Percentiles rank a stretch among this genome's conserved stretches.
Evolutionary conservation across 2,329 filamentous ascomycete species (phyloP).

Genomic region (Hypoxylon sp.): DNA sequence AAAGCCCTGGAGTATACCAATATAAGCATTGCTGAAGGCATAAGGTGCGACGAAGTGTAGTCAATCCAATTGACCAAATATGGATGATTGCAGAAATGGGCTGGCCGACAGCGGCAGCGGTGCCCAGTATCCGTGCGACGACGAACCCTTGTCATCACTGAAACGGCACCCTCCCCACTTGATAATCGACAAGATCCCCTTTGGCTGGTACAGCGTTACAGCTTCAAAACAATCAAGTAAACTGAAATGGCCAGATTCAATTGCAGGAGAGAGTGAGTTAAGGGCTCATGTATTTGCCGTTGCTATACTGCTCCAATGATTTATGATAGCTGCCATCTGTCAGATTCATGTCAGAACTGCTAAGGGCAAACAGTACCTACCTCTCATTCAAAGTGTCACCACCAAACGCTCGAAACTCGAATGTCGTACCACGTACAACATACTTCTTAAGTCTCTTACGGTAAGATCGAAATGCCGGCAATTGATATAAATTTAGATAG

Average conservation of each 20-base stretch:
- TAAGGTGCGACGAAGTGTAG: neutral
- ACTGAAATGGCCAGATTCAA: neutral
- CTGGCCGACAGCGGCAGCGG: constrained; percentile 13
- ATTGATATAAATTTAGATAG: too few species aligned
- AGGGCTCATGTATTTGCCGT: neutral
- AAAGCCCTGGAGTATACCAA: neutral
- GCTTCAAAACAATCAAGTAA: neutral
- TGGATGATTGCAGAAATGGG: neutral
- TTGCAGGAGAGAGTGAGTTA: neutral
- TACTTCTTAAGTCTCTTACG: too few species aligned
- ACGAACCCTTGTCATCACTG: constrained; percentile 17
- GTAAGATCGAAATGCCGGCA: too few species aligned
- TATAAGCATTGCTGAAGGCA: neutral
- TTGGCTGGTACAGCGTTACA: constrained; percentile 5
- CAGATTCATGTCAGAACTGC: too few species aligned
- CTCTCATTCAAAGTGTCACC: too few species aligned
- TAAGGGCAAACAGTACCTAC: too few species aligned
- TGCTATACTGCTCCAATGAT: neutral
- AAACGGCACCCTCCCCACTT: constrained; percentile 16
- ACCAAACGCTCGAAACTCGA: too few species aligned
- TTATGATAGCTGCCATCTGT: neutral
- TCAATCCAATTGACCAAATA: neutral
- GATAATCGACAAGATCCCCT: constrained; percentile 1
- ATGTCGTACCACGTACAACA: too few species aligned
- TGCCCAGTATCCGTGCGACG: constrained; percentile 1